These are phyloP conservation scores for Barnettozyma vustinii DNA, from an alignment of 805 yeast species.

Conservation along the genomic window DNA sequence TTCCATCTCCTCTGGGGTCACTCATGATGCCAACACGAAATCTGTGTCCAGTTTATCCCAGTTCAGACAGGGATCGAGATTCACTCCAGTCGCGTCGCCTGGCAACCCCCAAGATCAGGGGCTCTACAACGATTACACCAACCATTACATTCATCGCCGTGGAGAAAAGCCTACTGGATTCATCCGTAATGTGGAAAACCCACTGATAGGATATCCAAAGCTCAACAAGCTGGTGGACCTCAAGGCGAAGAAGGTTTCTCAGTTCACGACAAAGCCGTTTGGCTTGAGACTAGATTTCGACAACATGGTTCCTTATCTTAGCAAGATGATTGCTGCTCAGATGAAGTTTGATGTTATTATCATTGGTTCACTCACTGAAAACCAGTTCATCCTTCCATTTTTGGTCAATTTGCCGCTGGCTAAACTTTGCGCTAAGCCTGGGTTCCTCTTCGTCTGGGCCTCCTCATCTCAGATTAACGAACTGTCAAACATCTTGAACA, in stretches of 20 bases:
- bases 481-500: slow-evolving; percentile 47
- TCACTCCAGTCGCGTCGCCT: slow-evolving; percentile 8
- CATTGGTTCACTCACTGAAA: slow-evolving; percentile 81
- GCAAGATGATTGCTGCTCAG: slow-evolving; percentile 54
- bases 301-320: slow-evolving; percentile 51
- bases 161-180: slow-evolving; percentile 56
- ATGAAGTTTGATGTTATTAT: slow-evolving; percentile 82
- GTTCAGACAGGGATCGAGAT: slow-evolving; percentile 2
- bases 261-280: slow-evolving; percentile 55
- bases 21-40: slow-evolving; percentile 4
- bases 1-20: slow-evolving; percentile 8
- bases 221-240: slow-evolving; percentile 61
- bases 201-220: slow-evolving; percentile 84
- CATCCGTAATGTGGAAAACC: slow-evolving; percentile 59
- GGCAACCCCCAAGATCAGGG: slow-evolving; percentile 6
- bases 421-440: slow-evolving; percentile 75
- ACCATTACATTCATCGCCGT: slow-evolving; percentile 53
- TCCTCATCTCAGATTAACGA: slow-evolving; percentile 67
- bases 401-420: slow-evolving; percentile 65
- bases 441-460: slow-evolving; percentile 84
- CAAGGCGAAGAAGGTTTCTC: slow-evolving; percentile 51
- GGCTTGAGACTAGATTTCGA: slow-evolving; percentile 53
- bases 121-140: slow-evolving; percentile 65
- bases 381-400: slow-evolving; percentile 60
- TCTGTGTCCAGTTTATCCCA: slow-evolving; percentile 3